Evolutionary conservation across 2,329 filamentous ascomycete genomes (phyloP).

Genomic region (Calonectria leucothoes): DNA sequence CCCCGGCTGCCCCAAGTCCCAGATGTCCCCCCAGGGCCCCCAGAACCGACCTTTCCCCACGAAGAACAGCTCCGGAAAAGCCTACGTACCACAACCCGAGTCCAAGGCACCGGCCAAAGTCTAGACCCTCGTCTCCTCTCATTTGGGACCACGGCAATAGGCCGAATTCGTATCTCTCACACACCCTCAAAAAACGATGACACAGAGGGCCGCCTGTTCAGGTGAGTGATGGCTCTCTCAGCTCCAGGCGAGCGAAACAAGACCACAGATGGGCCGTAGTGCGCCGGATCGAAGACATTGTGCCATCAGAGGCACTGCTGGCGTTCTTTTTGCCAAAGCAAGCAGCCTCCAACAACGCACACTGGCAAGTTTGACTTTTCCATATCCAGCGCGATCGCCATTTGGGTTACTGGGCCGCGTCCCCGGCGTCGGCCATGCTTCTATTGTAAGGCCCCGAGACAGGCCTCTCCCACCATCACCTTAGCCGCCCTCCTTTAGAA

Average conservation of each 20-base stretch:
- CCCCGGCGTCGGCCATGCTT: slow-evolving; percentile 26
- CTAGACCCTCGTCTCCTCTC: slow-evolving; percentile 15
- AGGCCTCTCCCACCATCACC: background rate
- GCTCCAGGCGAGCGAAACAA: background rate
- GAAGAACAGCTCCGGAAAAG: slow-evolving; percentile 13
- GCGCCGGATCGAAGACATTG: slow-evolving; percentile 17
- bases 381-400: slow-evolving; percentile 29
- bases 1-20: slow-evolving; percentile 7
- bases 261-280: background rate
- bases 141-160: background rate
- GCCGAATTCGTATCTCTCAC: background rate
- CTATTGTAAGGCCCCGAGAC: slow-evolving; percentile 32
- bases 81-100: slow-evolving; percentile 15
- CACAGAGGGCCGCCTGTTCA: background rate
- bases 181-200: background rate
- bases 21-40: background rate
- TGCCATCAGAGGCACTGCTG: slow-evolving; percentile 8
- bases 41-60: slow-evolving; percentile 20
- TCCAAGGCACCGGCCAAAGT: slow-evolving; percentile 10
- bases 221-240: background rate
- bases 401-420: slow-evolving; percentile 22
- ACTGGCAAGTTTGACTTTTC: slow-evolving; percentile 17
- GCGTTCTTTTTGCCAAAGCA: slow-evolving; percentile 25
- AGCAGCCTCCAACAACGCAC: slow-evolving; percentile 2
- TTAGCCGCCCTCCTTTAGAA: slow-evolving; percentile 30